Percentiles rank a stretch among this genome's conserved stretches.
phyloP scores from a whole-genome alignment of 2,329 filamentous ascomycete species.

The Diaporthe sp. region DNA sequence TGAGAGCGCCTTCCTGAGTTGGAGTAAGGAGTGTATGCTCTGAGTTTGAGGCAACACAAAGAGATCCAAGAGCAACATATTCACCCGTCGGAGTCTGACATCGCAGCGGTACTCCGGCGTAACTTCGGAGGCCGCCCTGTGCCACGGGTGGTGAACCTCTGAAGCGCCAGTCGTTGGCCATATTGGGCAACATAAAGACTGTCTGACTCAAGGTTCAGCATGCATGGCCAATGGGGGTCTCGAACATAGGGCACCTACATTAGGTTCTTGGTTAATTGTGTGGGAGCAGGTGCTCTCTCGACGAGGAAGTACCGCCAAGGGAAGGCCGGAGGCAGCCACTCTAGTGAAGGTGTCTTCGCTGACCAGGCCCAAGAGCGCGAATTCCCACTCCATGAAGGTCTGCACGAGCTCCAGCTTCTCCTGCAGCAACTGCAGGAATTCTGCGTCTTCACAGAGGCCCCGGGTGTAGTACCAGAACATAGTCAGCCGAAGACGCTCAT shows the following conservation, averaged over 20 bases:
- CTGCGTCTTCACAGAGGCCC: slow-evolving; percentile 53
- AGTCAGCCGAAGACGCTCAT: slow-evolving; percentile 48
- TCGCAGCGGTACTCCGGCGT: slow-evolving; percentile 56
- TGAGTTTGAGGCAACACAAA: slow-evolving; percentile 57
- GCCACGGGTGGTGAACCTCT: slow-evolving; percentile 55
- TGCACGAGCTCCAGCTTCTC: slow-evolving; percentile 56
- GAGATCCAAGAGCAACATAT: slow-evolving; percentile 54
- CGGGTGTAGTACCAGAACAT: slow-evolving; percentile 60
- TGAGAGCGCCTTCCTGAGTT: slow-evolving; percentile 45
- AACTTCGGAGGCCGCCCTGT: slow-evolving; percentile 53
- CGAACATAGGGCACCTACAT: slow-evolving; percentile 42
- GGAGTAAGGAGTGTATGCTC: slow-evolving; percentile 48
- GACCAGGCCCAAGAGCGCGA: slow-evolving; percentile 58
- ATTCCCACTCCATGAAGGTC: slow-evolving; percentile 59
- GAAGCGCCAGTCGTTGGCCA: slow-evolving; percentile 60
- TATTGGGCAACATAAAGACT: slow-evolving; percentile 56
- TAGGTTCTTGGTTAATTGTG: slow-evolving; percentile 52
- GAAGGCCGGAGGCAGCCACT: slow-evolving; percentile 55
- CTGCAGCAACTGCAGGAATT: slow-evolving; percentile 55
- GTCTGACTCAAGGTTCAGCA: slow-evolving; percentile 40
- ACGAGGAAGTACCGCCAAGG: slow-evolving; percentile 56
- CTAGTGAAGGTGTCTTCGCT: slow-evolving; percentile 57
- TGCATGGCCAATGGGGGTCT: neutral
- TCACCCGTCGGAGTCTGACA: slow-evolving; percentile 55
- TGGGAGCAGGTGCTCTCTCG: slow-evolving; percentile 60